These are phyloP conservation scores for Epichloe bromicola DNA, from an alignment of 2,329 filamentous ascomycete species.

Conservation along the genomic window DNA sequence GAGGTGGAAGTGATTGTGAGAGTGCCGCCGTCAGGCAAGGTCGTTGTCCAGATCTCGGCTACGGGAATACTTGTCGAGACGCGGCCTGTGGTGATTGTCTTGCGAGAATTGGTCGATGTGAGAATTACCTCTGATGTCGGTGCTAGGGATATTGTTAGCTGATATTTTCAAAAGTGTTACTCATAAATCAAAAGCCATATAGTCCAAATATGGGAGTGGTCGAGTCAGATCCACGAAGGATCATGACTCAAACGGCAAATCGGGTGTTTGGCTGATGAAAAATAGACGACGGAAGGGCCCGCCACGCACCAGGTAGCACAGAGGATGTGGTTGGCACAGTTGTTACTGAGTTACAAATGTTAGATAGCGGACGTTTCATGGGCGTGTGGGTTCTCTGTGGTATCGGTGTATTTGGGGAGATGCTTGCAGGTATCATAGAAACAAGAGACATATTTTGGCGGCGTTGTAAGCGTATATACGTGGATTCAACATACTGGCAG, in stretches of 20 bases:
- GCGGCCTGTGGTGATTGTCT: constrained; percentile 21
- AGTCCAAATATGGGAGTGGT: background rate
- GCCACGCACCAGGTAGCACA: constrained; percentile 3
- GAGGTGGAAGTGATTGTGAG: constrained; percentile 36
- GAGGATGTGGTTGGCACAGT: background rate
- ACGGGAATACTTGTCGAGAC: constrained; percentile 24
- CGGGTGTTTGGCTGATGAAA: background rate
- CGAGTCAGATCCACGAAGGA: background rate
- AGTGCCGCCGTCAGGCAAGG: constrained; percentile 29
- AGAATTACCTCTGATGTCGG: constrained; percentile 1
- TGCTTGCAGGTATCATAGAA: background rate
- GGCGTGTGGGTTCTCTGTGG: background rate
- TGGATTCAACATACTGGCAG: constrained; percentile 18
- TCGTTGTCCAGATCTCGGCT: constrained; percentile 31
- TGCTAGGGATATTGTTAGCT: constrained; percentile 9
- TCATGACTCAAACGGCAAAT: background rate
- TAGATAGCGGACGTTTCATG: background rate
- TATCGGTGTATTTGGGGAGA: background rate
- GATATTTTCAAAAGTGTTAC: background rate
- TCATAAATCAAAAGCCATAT: background rate
- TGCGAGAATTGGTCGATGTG: constrained; percentile 11
- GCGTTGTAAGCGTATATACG: background rate
- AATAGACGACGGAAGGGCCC: background rate
- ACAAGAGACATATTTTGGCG: background rate
- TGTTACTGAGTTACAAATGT: background rate